These are phyloP conservation scores for Bolboschoenus planiculmis DNA, from an alignment of 176 grass and related monocot species.

Conservation along the genomic window DNA sequence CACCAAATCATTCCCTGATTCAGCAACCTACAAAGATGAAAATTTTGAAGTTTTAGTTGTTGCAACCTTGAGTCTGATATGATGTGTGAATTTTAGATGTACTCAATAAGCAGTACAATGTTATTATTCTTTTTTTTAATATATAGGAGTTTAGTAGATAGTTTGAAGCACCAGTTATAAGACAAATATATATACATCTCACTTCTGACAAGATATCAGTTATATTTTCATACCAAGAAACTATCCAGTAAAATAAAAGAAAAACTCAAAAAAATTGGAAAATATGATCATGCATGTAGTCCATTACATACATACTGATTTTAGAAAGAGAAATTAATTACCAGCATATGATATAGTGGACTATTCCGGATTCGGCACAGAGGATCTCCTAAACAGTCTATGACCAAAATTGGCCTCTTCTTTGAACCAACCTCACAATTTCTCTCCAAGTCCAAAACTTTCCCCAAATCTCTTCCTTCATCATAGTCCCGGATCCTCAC, in stretches of 20 bases:
- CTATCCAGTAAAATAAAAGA: not conserved
- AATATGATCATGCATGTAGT: not conserved
- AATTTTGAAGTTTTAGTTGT: not conserved
- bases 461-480: conserved; percentile 8
- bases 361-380: conserved; percentile 16
- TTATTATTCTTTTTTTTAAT: not conserved
- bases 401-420: conserved; percentile 19
- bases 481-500: conserved; percentile 4
- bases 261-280: too few relatives aligned
- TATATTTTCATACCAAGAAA: not conserved
- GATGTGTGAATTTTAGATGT: not conserved
- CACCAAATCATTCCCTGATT: conserved; percentile 15
- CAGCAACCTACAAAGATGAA: conserved; percentile 1
- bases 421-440: conserved; percentile 28
- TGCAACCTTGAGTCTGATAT: not conserved
- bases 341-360: conserved; percentile 12
- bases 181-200: too few relatives aligned
- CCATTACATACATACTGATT: not conserved
- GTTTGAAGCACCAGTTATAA: not conserved
- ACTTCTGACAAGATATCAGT: too few relatives aligned
- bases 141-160: not conserved
- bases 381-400: conserved; percentile 18
- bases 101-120: not conserved
- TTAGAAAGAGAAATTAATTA: conserved; percentile 2
- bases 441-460: conserved; percentile 22